Evolutionary conservation across 1,139 yeast species (phyloP).

Genomic region (Zygoascus meyerae): DNA sequence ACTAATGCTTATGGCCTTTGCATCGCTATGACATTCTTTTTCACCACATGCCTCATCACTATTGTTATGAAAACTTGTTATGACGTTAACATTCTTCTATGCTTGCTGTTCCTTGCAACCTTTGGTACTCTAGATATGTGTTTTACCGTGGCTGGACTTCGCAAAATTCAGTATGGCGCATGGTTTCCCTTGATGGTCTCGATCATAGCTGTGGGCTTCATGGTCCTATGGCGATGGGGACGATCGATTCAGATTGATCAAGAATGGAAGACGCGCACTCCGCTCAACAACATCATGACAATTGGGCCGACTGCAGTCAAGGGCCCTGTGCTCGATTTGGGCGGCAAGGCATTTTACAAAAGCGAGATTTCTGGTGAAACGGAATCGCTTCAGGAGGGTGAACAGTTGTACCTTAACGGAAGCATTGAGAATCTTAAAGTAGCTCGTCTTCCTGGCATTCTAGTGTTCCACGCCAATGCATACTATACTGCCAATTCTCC

Average conservation of each 20-base stretch:
- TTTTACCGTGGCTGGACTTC: constrained; percentile 44
- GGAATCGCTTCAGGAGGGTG: neutral
- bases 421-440: constrained; percentile 7
- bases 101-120: constrained; percentile 35
- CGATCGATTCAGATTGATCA: constrained; percentile 27
- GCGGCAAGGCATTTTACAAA: constrained; percentile 11
- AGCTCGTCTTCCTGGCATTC: constrained; percentile 10
- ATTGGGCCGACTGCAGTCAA: constrained; percentile 15
- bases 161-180: constrained; percentile 52
- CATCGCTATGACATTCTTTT: constrained; percentile 48
- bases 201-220: constrained; percentile 38
- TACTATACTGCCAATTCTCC: constrained; percentile 11
- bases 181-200: constrained; percentile 47
- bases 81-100: constrained; percentile 35
- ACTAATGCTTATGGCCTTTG: constrained; percentile 60
- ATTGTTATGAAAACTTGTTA: constrained; percentile 37
- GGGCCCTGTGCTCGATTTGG: constrained; percentile 8
- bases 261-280: constrained; percentile 28
- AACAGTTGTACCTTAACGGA: constrained; percentile 6
- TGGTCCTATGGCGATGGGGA: constrained; percentile 46
- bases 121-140: constrained; percentile 46
- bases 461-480: constrained; percentile 7
- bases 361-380: constrained; percentile 15
- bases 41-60: constrained; percentile 46
- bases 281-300: constrained; percentile 1